A percentile compares a stretch with the other conserved stretches of the same genome.
Evolutionary conservation across 768 basidiomycete genomes (phyloP).

Genomic region (Panaeolus cyanescens): DNA sequence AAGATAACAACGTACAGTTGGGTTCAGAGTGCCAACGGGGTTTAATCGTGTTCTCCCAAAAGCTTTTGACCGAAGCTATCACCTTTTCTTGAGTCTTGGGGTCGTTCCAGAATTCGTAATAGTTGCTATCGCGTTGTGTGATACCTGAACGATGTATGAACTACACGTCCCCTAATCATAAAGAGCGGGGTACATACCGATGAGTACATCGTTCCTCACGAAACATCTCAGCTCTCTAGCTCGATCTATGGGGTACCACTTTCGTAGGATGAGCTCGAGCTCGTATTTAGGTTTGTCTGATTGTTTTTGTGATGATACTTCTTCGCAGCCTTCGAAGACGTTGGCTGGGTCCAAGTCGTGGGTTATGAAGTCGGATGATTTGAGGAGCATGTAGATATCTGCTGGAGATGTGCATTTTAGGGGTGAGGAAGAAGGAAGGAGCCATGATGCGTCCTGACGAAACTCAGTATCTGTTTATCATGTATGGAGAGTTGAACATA

Average conservation of each 20-base stretch:
- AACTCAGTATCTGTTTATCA: background rate
- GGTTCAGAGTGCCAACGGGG: conserved; percentile 54
- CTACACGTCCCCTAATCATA: background rate
- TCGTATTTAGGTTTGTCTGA: conserved; percentile 41
- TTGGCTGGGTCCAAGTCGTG: conserved; percentile 67
- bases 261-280: conserved; percentile 84
- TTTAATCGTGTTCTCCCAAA: conserved; percentile 73
- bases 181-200: conserved; percentile 54
- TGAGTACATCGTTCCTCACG: conserved; percentile 65
- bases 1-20: conserved; percentile 59
- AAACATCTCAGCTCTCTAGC: conserved; percentile 92
- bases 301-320: background rate
- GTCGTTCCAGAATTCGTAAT: conserved; percentile 86
- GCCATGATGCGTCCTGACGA: conserved; percentile 95
- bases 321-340: conserved; percentile 70
- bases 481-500: conserved; percentile 23
- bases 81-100: conserved; percentile 54
- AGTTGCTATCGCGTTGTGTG: conserved; percentile 86
- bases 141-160: conserved; percentile 53
- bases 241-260: conserved; percentile 86
- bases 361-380: conserved; percentile 87
- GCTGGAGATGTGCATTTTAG: conserved; percentile 86
- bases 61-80: conserved; percentile 45
- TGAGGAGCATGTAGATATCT: conserved; percentile 90
- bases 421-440: conserved; percentile 81